phyloP scores from a whole-genome alignment of 495 filamentous ascomycete species.

The Melanomma pulvis-pyrius region DNA sequence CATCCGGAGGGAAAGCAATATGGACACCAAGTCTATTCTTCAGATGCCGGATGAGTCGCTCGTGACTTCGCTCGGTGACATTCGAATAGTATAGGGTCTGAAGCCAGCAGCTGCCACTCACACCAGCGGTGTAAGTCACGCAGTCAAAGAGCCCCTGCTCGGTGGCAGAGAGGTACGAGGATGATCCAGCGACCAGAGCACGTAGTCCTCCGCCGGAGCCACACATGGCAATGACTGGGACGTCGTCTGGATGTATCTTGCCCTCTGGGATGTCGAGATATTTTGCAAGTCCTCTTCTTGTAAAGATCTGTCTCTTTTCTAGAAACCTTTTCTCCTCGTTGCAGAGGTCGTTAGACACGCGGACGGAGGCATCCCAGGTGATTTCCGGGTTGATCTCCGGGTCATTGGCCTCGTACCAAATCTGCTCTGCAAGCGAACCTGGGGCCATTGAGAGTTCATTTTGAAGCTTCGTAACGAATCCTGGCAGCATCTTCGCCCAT shows the following conservation, averaged over 20 bases:
- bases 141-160: slow-evolving; percentile 91
- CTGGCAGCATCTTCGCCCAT: slow-evolving; percentile 78
- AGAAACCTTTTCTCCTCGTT: slow-evolving; percentile 77
- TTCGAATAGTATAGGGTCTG: slow-evolving; percentile 89
- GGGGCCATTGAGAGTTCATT: slow-evolving; percentile 82
- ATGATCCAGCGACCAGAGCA: slow-evolving; percentile 84
- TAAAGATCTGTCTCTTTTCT: slow-evolving; percentile 62
- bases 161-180: slow-evolving; percentile 76
- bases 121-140: slow-evolving; percentile 89
- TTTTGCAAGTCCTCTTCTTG: slow-evolving; percentile 70
- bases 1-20: slow-evolving; percentile 86
- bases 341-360: slow-evolving; percentile 81
- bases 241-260: slow-evolving; percentile 89
- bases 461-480: slow-evolving; percentile 79
- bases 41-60: slow-evolving; percentile 74
- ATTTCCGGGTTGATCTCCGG: slow-evolving; percentile 85
- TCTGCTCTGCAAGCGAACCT: slow-evolving; percentile 85
- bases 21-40: slow-evolving; percentile 83
- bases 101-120: slow-evolving; percentile 94
- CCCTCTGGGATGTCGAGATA: slow-evolving; percentile 76
- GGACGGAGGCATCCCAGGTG: slow-evolving; percentile 72
- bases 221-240: slow-evolving; percentile 89
- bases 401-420: slow-evolving; percentile 89
- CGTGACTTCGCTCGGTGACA: slow-evolving; percentile 64
- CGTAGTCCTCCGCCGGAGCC: slow-evolving; percentile 90